Conservation (phyloP, 2,329 filamentous ascomycete species). For the Aspergillus quadricinctus region DNA sequence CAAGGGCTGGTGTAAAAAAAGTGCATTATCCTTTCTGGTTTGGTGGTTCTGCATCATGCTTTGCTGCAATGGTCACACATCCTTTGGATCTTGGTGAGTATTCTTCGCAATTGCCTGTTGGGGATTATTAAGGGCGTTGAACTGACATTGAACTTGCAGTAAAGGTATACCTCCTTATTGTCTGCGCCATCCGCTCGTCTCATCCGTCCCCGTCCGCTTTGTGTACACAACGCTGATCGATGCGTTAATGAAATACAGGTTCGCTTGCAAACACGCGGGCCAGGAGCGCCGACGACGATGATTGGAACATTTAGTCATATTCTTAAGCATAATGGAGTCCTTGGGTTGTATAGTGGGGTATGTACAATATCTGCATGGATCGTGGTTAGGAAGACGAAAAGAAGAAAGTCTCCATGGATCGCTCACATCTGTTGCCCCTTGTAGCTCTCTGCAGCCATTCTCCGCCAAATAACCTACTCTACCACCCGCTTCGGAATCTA, state of each 20-base stretch:
- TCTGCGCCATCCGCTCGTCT: background rate
- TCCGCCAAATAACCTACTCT: constrained; percentile 93
- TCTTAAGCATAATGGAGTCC: constrained; percentile 67
- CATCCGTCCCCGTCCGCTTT: background rate
- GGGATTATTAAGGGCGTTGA: background rate
- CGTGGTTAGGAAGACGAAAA: background rate
- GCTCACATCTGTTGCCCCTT: constrained; percentile 2
- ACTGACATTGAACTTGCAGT: constrained; percentile 41
- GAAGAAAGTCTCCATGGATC: background rate
- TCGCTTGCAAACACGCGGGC: constrained; percentile 76
- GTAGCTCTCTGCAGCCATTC: constrained; percentile 78
- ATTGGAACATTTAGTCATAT: constrained; percentile 80
- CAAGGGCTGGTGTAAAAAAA: constrained; percentile 26
- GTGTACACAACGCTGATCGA: constrained; percentile 10
- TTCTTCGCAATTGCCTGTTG: background rate
- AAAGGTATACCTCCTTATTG: constrained; percentile 42
- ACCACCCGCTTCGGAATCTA: constrained; percentile 96
- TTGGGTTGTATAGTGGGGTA: constrained; percentile 80
- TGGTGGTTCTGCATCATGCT: constrained; percentile 87
- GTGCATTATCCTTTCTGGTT: constrained; percentile 85
- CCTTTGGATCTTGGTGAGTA: constrained; percentile 81
- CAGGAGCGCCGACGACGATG: constrained; percentile 75
- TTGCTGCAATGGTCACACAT: constrained; percentile 88
- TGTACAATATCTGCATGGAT: constrained; percentile 16
- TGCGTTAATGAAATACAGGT: constrained; percentile 52